Evolutionary conservation across 345 rosid genomes (phyloP).

Genomic region (Eucalyptus regnans): DNA sequence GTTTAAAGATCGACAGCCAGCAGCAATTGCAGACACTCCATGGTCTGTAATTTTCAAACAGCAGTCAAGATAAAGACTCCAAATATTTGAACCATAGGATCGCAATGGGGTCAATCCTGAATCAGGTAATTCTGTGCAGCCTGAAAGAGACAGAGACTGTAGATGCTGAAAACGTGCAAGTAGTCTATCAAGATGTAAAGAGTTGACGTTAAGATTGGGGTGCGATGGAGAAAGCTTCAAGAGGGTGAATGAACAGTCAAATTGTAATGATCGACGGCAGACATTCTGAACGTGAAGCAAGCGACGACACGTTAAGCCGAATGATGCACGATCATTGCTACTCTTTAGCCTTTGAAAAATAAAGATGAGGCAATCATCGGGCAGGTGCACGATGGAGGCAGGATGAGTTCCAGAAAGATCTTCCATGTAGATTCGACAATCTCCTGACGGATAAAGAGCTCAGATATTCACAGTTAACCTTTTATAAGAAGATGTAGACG

Average conservation of each 20-base stretch:
- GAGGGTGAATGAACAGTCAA: constrained; percentile 44
- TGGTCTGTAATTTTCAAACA: constrained; percentile 55
- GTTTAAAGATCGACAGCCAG: constrained; percentile 37
- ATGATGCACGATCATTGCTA: constrained; percentile 49
- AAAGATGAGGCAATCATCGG: constrained; percentile 68
- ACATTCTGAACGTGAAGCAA: constrained; percentile 65
- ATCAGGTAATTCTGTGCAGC: constrained; percentile 57
- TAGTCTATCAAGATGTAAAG: constrained; percentile 39
- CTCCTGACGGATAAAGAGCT: constrained; percentile 43
- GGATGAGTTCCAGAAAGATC: background rate
- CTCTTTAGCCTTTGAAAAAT: constrained; percentile 43
- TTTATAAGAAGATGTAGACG: constrained; percentile 19
- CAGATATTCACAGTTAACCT: constrained; percentile 34
- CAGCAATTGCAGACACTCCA: constrained; percentile 38
- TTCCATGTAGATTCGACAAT: constrained; percentile 1
- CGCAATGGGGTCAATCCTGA: constrained; percentile 34
- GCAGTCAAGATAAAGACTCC: constrained; percentile 51
- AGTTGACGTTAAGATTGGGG: constrained; percentile 4
- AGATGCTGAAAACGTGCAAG: constrained; percentile 54
- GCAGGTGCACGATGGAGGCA: constrained; percentile 34
- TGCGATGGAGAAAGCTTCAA: constrained; percentile 16
- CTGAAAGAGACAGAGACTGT: constrained; percentile 46
- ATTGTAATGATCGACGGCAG: constrained; percentile 42
- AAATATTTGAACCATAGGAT: constrained; percentile 39
- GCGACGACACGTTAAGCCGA: constrained; percentile 63